These are phyloP conservation scores for Rhododendron ferrugineum DNA, from an alignment of 148 eudicot species.

Conservation along the genomic window DNA sequence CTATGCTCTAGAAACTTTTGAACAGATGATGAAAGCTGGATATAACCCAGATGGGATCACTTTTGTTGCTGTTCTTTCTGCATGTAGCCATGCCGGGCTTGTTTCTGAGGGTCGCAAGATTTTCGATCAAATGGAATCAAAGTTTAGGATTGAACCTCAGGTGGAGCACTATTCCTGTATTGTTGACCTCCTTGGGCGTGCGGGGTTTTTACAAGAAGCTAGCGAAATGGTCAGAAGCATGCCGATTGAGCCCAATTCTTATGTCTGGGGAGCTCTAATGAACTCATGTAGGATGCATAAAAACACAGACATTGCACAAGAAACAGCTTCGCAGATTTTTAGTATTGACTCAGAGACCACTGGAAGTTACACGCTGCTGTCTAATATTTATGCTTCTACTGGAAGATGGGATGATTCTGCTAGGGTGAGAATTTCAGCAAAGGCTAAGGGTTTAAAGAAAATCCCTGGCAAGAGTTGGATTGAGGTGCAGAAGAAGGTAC, in stretches of 20 bases:
- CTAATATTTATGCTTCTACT: conserved; percentile 45
- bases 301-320: conserved; percentile 38
- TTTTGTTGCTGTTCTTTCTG: conserved; percentile 54
- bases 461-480: conserved; percentile 53
- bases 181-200: conserved; percentile 57
- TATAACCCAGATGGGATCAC: conserved; percentile 41
- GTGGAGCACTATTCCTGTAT: conserved; percentile 57
- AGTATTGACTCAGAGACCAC: conserved; percentile 20
- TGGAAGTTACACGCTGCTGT: conserved; percentile 51
- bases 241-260: conserved; percentile 54
- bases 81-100: conserved; percentile 51
- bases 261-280: conserved; percentile 51
- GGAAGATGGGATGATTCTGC: conserved; percentile 65
- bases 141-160: conserved; percentile 33
- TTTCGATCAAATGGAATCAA: conserved; percentile 36
- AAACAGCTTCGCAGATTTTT: conserved; percentile 27
- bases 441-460: conserved; percentile 43
- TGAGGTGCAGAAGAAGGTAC: conserved; percentile 44
- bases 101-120: conserved; percentile 40
- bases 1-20: conserved; percentile 29
- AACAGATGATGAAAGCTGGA: conserved; percentile 37
- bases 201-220: conserved; percentile 51
- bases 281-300: conserved; percentile 44
- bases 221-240: conserved; percentile 30
- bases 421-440: conserved; percentile 40